A percentile compares a stretch with the other conserved stretches of the same genome.
phyloP scores from a whole-genome alignment of 2,329 filamentous ascomycete genomes.

The Claviceps purpurea region DNA sequence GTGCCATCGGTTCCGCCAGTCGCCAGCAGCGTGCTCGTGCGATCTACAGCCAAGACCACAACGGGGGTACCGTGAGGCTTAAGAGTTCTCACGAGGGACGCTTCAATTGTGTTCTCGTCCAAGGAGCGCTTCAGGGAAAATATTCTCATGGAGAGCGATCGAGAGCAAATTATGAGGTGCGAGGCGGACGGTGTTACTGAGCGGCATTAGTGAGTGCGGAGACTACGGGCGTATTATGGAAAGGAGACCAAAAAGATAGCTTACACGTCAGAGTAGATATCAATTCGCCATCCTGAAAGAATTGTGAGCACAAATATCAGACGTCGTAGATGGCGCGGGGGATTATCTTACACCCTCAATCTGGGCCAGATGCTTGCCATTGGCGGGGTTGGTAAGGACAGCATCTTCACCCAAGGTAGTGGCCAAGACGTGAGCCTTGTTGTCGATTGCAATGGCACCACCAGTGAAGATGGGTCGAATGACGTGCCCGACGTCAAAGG shows the following conservation, averaged over 20 bases:
- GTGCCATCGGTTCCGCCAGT: conserved; percentile 88
- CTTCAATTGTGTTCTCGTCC: conserved; percentile 43
- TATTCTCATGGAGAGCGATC: conserved; percentile 91
- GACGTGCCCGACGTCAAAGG: conserved; percentile 71
- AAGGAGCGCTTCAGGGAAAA: conserved; percentile 55
- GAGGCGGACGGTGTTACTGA: conserved; percentile 76
- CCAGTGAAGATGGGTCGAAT: conserved; percentile 92
- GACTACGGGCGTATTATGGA: too few species aligned
- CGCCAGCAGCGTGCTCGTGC: conserved; percentile 76
- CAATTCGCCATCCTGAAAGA: conserved; percentile 55
- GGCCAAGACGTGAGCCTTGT: conserved; percentile 68
- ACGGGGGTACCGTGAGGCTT: conserved; percentile 89
- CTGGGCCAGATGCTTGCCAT: conserved; percentile 66
- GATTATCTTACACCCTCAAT: conserved; percentile 61
- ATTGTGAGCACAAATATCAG: neutral
- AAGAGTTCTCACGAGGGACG: conserved; percentile 61
- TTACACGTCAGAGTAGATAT: conserved; percentile 61
- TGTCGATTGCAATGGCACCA: conserved; percentile 72
- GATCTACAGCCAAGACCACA: conserved; percentile 71
- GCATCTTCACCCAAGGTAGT: conserved; percentile 88
- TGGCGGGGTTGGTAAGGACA: conserved; percentile 71
- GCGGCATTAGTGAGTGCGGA: conserved; percentile 7
- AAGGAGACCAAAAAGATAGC: conserved; percentile 6
- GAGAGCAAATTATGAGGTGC: conserved; percentile 81
- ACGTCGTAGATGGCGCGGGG: neutral